These are phyloP conservation scores for Rhynchospora pubera DNA, from an alignment of 176 grass and related monocot species.

Conservation along the genomic window DNA sequence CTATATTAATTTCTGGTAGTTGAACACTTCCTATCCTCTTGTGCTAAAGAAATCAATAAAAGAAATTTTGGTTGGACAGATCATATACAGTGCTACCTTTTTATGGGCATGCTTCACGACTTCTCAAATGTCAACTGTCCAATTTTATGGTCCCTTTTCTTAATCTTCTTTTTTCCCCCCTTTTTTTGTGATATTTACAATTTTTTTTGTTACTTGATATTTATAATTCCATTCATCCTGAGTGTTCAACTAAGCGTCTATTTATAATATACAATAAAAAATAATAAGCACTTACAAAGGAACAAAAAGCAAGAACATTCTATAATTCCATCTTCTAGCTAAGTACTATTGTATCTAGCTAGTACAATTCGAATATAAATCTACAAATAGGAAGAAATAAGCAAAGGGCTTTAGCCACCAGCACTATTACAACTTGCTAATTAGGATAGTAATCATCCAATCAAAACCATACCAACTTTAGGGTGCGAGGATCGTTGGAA, in stretches of 20 bases:
- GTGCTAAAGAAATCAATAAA: constrained; percentile 11
- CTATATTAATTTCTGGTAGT: constrained; percentile 1
- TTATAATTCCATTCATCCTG: background rate
- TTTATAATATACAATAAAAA: background rate
- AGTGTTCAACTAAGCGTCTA: background rate
- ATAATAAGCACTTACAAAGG: background rate
- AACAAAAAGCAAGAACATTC: background rate
- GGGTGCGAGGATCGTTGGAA: no score
- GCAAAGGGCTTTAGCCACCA: background rate
- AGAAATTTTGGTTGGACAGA: background rate
- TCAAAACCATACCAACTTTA: background rate
- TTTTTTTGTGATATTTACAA: background rate
- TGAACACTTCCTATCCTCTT: constrained; percentile 11
- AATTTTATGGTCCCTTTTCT: background rate
- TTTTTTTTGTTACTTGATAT: background rate
- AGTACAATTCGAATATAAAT: background rate
- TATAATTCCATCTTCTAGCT: background rate
- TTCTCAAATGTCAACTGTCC: constrained; percentile 1
- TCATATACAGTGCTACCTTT: background rate
- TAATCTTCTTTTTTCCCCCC: background rate
- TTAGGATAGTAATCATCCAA: background rate
- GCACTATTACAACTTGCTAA: background rate
- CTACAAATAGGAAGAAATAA: background rate
- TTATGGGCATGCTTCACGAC: background rate
- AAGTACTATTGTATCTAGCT: background rate